These are phyloP conservation scores for Colletotrichum shisoi DNA, from an alignment of 2,329 filamentous ascomycete genomes.

Conservation along the genomic window DNA sequence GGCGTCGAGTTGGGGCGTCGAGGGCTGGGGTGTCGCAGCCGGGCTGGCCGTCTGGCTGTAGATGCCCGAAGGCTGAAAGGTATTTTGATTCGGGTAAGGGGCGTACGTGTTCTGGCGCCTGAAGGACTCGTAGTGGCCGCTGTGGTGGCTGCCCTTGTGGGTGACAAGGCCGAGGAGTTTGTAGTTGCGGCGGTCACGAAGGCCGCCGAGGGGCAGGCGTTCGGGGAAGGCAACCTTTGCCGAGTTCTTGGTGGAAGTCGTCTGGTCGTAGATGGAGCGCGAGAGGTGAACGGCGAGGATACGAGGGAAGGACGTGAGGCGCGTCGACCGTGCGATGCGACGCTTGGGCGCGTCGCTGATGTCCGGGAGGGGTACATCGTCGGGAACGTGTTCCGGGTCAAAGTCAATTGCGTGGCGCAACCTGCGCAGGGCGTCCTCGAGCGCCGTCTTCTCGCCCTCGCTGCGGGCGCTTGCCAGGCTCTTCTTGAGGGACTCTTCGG, in stretches of 20 bases:
- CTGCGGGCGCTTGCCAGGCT: constrained; percentile 66
- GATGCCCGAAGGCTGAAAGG: constrained; percentile 76
- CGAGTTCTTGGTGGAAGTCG: constrained; percentile 83
- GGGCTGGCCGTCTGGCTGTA: constrained; percentile 71
- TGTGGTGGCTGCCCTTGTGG: constrained; percentile 94
- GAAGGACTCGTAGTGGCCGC: constrained; percentile 97
- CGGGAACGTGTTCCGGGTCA: constrained; percentile 80
- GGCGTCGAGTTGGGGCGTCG: constrained; percentile 57
- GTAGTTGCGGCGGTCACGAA: constrained; percentile 81
- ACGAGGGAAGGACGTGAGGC: constrained; percentile 86
- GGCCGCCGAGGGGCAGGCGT: constrained; percentile 78
- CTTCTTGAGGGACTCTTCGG: constrained; percentile 68
- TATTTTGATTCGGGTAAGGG: constrained; percentile 83
- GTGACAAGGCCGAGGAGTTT: constrained; percentile 86
- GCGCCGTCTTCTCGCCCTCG: constrained; percentile 63
- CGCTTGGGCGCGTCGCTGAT: constrained; percentile 78
- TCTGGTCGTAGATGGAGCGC: constrained; percentile 85
- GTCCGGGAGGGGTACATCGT: constrained; percentile 78
- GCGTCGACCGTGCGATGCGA: constrained; percentile 85
- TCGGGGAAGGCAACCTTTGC: constrained; percentile 95
- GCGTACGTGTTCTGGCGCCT: constrained; percentile 77
- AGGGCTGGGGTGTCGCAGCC: constrained; percentile 57
- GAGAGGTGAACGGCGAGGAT: constrained; percentile 92
- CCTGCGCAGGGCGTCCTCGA: constrained; percentile 56
- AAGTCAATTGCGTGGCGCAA: constrained; percentile 75